These are phyloP conservation scores for Leptographium procerum DNA, from an alignment of 2,329 filamentous ascomycete genomes.

Conservation along the genomic window DNA sequence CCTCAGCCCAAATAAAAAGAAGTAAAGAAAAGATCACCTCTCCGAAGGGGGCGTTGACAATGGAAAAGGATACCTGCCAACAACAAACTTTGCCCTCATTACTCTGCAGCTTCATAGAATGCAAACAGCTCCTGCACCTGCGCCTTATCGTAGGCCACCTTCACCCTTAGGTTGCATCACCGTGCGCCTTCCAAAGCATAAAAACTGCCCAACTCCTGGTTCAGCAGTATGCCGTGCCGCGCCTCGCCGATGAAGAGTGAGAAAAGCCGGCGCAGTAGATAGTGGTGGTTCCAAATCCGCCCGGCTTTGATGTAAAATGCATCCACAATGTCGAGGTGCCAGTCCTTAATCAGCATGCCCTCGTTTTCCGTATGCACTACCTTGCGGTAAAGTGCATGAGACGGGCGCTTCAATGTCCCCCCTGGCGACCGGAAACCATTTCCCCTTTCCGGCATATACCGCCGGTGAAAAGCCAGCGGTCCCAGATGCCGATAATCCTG, in stretches of 20 bases:
- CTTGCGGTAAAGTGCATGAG: slow-evolving; percentile 31
- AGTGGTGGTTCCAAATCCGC: slow-evolving; percentile 34
- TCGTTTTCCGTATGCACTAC: slow-evolving; percentile 34
- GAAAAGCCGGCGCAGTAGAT: slow-evolving; percentile 41
- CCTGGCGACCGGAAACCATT: slow-evolving; percentile 5
- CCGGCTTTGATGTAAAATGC: slow-evolving; percentile 37
- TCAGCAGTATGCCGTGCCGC: slow-evolving; percentile 17
- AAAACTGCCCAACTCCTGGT: neutral
- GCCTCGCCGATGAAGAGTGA: slow-evolving; percentile 40
- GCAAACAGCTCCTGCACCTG: too few relatives aligned
- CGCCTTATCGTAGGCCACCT: too few relatives aligned
- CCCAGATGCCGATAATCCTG: slow-evolving; percentile 35
- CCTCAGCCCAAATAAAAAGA: too few relatives aligned
- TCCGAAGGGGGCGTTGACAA: too few relatives aligned
- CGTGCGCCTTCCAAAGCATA: neutral
- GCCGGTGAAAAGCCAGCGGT: slow-evolving; percentile 25
- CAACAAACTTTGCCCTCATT: too few relatives aligned
- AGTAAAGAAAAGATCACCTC: too few relatives aligned
- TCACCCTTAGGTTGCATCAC: too few relatives aligned
- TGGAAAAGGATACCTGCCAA: too few relatives aligned
- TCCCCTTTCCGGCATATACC: slow-evolving; percentile 16
- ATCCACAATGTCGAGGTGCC: slow-evolving; percentile 48
- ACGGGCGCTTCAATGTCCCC: neutral
- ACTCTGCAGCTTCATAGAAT: too few relatives aligned
- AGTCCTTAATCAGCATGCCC: slow-evolving; percentile 36